Base-by-base conservation (phyloP, 805 yeast species). In the Lachancea sp. region DNA sequence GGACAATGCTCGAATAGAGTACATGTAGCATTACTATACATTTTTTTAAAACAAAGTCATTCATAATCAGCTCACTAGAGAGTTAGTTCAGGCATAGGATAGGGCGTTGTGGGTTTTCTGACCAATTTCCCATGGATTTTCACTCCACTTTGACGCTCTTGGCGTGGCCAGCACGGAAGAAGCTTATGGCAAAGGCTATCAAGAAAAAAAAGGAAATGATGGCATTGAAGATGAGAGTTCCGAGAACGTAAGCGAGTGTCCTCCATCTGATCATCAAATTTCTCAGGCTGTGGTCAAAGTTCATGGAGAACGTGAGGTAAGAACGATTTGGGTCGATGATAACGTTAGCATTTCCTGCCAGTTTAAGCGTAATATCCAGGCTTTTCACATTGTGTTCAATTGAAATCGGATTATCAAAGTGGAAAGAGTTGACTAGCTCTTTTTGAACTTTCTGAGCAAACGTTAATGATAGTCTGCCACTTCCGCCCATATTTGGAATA, bases 251-350 rank as follows among this genome's bases (percentile, higher is more conserved):
- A 6, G 63, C 51, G 10, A 59, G 32, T 29, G 49, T 46, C 13
- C 43, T 46, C 51, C 55, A 51, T 26, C 58, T 51, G 20, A 58
- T 38, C 66, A 62, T 62, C 12, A 60, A 45, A 42, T 62, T 59
- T 41, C 65, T 51, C 40, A 60, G 35, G 12, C 60, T 65, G 40
- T 60, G 62, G 5, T 50, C 46, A 33, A 59, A 59, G 42, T 50
- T 52, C 53, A 58, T 53, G 38, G 59, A 52, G 15, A 58, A 52
- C 11, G 40, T 51, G 9, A 58, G 32, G 6, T 42, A 46, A 1
- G 65, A 59, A 22, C 20, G n/a, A 4, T 52, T 50, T 7, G 59
- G 53, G 3, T 42, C 47, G 12, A 59, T 45, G 13, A 57, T 45
- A n/a, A 58, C 19, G 11, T 38, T 35, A n/a, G 40, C 32, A 31